Evolutionary conservation across 352 stramenopile genomes (phyloP), one percentile per base, ranked within the genome.

Genomic region (Globisporangium viniferum): DNA sequence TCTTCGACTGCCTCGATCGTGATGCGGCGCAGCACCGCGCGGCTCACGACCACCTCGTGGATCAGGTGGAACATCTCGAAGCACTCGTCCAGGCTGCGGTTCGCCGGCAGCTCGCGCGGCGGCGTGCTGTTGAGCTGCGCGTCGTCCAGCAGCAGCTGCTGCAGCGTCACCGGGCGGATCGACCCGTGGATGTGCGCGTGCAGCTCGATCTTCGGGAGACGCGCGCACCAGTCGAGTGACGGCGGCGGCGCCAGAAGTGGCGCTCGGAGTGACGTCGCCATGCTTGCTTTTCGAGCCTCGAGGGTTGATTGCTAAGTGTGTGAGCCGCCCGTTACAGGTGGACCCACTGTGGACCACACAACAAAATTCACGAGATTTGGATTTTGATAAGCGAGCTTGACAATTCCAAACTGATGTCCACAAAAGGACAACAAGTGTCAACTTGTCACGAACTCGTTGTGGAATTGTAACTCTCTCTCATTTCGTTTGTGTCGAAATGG

Each of bases 11-110:
- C 75, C 65, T 96, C 87, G 58, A 89, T 71, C 51, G 91, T 83
- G 64, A 96, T 86, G 27, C 81, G 74, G 18, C 76, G 78, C 53
- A 96, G 74, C 36, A 79, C 80, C 1, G 69, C 59, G n/a, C 84
- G 77, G 72, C 82, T 91, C 48, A 89, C 78, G 58, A 96, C 88
- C 59, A 90, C 80, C 66, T 91, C 75, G 67, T 96, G 90, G 61
- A 97, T 95, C 29, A 93, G 59, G 27, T 79, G 78, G 71, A 97
- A 96, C 80, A 97, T 89, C 71, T 92, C 78, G 62, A 97, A 97
- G 74, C 90, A 97, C 61, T 92, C 85, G 55, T 92, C 80, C 20
- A 96, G 66, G 57, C 73, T 92, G 64, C 86, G 80, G 18, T 82
- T 77, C 65, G 62, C 66, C 2, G 81, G 84, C 48, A 90, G 63